Base-by-base conservation (phyloP, 208 protist genomes). In the Herpetomonas samuelpessoai region DNA sequence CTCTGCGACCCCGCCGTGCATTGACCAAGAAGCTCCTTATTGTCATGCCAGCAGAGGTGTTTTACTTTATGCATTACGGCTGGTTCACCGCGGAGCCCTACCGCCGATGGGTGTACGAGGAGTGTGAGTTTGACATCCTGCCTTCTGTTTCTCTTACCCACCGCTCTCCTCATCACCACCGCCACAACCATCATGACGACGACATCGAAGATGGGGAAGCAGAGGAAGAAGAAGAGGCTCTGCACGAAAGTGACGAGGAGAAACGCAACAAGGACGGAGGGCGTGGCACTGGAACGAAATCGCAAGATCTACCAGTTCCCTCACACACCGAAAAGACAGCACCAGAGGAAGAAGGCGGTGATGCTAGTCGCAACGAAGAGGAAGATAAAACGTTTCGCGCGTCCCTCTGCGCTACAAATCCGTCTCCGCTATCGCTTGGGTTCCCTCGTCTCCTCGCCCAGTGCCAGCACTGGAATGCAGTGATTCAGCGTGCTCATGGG, bases 21-120 rank as follows among this genome's bases (percentile, higher is more conserved):
- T 14, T 19, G 1, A 3, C 18, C 3, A 10, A 41, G 21, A 64
- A 64, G 25, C 51, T 94, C 16, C 72, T 91, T 4, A 49, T 94
- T 16, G 84, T 92, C 47, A 84, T 71, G n/a, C 88, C 88, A 18
- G 56, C 69, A 22, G 83, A 94, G 69, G 88, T 94, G 45, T 78
- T 83, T 27, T 54, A 71, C 7, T 94, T 83, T 57, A 14, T 94
- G 46, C 65, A 62, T 31, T 71, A 85, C 25, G 61, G 68, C 19
- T 94, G 83, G 82, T 69, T 67, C 24, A 29, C 12, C 41, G 66
- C 52, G 25, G 47, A 21, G 27, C 67, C 74, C n/a, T 90, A 87
- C 65, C 3, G 21, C 3, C 14, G 26, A 10, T 88, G 76, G 74
- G 45, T 94, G 21, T 24, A 62, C 25, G 27, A 78, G 41, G 82